Conservation (phyloP, 2,329 filamentous ascomycete species). For the Microdochium bolleyi region DNA sequence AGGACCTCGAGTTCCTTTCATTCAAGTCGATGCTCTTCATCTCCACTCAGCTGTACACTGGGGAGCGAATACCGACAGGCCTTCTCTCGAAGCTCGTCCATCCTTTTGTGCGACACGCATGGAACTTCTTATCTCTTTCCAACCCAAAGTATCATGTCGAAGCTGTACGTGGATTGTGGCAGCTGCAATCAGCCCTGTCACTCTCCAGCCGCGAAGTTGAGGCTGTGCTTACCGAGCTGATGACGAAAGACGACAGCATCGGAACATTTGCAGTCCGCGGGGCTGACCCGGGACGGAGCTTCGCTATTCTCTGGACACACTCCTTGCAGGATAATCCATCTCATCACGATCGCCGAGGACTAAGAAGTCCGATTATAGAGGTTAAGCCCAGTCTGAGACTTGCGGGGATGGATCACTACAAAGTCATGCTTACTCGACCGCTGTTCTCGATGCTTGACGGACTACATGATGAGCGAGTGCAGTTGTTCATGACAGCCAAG, state of each 20-base stretch:
- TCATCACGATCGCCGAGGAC: conserved; percentile 29
- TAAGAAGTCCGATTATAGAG: conserved; percentile 26
- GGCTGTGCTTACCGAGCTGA: conserved; percentile 63
- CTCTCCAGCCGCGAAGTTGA: conserved; percentile 67
- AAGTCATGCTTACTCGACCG: conserved; percentile 71
- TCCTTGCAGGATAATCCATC: conserved; percentile 53
- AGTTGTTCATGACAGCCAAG: conserved; percentile 68
- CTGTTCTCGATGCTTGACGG: conserved; percentile 76
- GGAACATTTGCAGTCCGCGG: conserved; percentile 38
- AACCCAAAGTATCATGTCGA: conserved; percentile 93
- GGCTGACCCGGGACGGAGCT: conserved; percentile 59
- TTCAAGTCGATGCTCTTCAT: conserved; percentile 54
- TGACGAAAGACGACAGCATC: conserved; percentile 46
- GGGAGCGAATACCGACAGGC: conserved; percentile 40
- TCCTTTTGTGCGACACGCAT: conserved; percentile 63
- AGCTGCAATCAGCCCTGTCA: conserved; percentile 67
- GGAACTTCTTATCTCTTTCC: conserved; percentile 72
- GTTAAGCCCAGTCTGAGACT: conserved; percentile 28
- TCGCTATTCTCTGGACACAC: conserved; percentile 77
- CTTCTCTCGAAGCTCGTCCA: conserved; percentile 57
- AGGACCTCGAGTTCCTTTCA: conserved; percentile 38
- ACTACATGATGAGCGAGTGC: conserved; percentile 62
- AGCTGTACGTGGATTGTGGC: conserved; percentile 78
- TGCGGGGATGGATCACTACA: conserved; percentile 53
- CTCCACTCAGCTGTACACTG: conserved; percentile 45